A percentile compares a stretch with the other conserved stretches of the same genome.
Evolutionary conservation across 768 basidiomycete species (phyloP).

Genomic region (Cubamyces sp.): DNA sequence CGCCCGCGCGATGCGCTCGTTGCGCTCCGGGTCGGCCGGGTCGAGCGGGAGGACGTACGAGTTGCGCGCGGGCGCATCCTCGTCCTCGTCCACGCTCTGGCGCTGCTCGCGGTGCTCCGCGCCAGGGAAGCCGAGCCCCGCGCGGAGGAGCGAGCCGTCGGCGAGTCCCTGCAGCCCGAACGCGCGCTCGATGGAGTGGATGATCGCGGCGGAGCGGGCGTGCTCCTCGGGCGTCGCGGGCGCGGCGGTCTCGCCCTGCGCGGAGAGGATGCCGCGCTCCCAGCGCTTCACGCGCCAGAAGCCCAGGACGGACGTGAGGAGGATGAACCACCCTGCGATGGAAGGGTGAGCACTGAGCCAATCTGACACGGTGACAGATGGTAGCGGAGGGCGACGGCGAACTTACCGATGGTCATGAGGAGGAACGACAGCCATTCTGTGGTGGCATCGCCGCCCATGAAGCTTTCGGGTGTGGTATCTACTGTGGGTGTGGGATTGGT

Average conservation of each 20-base stretch:
- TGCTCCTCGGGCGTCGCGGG: conserved; percentile 27
- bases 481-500: conserved; percentile 9
- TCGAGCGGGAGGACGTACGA: conserved; percentile 47
- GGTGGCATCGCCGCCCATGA: conserved; percentile 54
- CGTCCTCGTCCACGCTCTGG: conserved; percentile 10
- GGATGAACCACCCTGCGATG: conserved; percentile 74
- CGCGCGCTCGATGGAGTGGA: conserved; percentile 39
- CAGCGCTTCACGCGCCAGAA: conserved; percentile 91
- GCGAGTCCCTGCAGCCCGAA: conserved; percentile 30
- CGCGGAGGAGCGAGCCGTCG: conserved; percentile 35
- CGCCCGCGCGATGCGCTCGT: conserved; percentile 48
- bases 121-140: conserved; percentile 36
- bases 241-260: conserved; percentile 45
- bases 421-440: conserved; percentile 96
- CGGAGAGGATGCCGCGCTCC: conserved; percentile 76
- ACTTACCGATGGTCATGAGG: conserved; percentile 83
- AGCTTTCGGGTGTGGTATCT: conserved; percentile 11
- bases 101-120: conserved; percentile 10
- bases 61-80: conserved; percentile 22
- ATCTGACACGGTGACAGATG: background rate
- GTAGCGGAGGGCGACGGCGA: background rate
- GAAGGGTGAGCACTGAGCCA: conserved; percentile 3
- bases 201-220: conserved; percentile 26
- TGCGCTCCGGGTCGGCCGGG: conserved; percentile 46
- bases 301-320: conserved; percentile 87